Evolutionary conservation across 345 rosid genomes (phyloP).

Genomic region (Aquilaria yunnanensis): DNA sequence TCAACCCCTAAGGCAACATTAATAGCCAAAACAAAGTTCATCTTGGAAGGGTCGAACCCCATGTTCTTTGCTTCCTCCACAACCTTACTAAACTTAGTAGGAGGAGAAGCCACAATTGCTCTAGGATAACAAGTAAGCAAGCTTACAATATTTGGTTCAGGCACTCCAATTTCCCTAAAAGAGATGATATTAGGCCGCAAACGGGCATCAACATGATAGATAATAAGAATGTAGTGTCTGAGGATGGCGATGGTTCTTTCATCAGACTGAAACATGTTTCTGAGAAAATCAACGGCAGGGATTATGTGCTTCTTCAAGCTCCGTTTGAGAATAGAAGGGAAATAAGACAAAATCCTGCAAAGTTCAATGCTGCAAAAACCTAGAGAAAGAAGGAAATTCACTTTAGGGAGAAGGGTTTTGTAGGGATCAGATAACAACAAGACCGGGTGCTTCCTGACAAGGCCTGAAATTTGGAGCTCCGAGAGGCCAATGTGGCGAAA

Average conservation of each 20-base stretch:
- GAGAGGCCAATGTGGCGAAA: constrained; percentile 6
- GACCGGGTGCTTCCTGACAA: constrained; percentile 12
- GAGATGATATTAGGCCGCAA: not conserved
- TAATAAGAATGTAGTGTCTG: constrained; percentile 13
- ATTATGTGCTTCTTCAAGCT: constrained; percentile 18
- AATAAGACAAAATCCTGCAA: constrained; percentile 2
- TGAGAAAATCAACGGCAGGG: constrained; percentile 23
- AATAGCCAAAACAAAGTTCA: constrained; percentile 16
- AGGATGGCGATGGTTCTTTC: constrained; percentile 8
- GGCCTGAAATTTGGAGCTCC: constrained; percentile 17
- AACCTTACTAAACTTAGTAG: not conserved
- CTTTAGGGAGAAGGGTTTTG: constrained; percentile 25
- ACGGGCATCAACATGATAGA: not conserved
- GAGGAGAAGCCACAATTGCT: not conserved
- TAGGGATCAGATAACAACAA: constrained; percentile 14
- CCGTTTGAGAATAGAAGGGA: constrained; percentile 14
- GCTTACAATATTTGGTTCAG: constrained; percentile 2
- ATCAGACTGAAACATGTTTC: constrained; percentile 10
- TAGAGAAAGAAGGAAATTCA: constrained; percentile 21
- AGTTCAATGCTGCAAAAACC: constrained; percentile 13
- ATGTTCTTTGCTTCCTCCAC: constrained; percentile 17
- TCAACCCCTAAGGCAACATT: not conserved
- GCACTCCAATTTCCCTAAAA: constrained; percentile 23
- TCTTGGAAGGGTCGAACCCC: constrained; percentile 15
- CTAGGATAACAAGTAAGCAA: constrained; percentile 1